Conservation (phyloP, 1,284 basidiomycete genomes). For the Chalciporus sp. region DNA sequence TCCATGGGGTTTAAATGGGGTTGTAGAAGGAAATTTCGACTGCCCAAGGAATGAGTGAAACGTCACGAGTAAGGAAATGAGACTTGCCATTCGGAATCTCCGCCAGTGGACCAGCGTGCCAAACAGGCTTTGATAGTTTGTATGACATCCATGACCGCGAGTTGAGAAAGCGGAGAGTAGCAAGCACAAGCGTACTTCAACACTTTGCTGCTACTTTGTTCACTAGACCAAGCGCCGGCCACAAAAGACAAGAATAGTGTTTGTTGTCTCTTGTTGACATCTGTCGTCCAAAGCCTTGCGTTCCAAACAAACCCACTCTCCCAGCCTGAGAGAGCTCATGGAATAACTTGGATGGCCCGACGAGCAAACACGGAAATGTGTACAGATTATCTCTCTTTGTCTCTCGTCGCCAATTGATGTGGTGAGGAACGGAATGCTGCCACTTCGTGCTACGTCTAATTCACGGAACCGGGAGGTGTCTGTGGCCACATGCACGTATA, state of each 20-base stretch:
- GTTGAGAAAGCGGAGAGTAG: constrained; percentile 9
- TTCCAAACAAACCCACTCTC: constrained; percentile 19
- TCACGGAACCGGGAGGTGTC: too few relatives aligned
- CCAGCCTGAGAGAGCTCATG: not conserved
- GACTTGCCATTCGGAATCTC: constrained; percentile 62
- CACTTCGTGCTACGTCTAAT: too few relatives aligned
- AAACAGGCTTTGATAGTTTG: constrained; percentile 48
- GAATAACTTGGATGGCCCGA: not conserved
- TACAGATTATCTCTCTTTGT: not conserved
- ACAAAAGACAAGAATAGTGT: constrained; percentile 28
- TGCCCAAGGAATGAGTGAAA: constrained; percentile 31
- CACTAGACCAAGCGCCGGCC: constrained; percentile 8
- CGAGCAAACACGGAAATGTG: not conserved
- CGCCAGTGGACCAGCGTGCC: constrained; percentile 55
- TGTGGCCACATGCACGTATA: too few relatives aligned
- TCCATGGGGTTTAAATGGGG: constrained; percentile 60
- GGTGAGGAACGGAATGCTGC: too few relatives aligned
- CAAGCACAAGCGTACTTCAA: constrained; percentile 21
- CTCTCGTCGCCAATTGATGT: too few relatives aligned
- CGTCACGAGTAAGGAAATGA: constrained; percentile 10
- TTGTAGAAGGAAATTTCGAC: constrained; percentile 58
- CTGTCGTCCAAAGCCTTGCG: constrained; percentile 28
- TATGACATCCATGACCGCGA: constrained; percentile 53
- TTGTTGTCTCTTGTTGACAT: constrained; percentile 32
- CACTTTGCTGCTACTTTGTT: constrained; percentile 6